Evolutionary conservation across 768 basidiomycete genomes (phyloP).

Genomic region (Mycena metata): DNA sequence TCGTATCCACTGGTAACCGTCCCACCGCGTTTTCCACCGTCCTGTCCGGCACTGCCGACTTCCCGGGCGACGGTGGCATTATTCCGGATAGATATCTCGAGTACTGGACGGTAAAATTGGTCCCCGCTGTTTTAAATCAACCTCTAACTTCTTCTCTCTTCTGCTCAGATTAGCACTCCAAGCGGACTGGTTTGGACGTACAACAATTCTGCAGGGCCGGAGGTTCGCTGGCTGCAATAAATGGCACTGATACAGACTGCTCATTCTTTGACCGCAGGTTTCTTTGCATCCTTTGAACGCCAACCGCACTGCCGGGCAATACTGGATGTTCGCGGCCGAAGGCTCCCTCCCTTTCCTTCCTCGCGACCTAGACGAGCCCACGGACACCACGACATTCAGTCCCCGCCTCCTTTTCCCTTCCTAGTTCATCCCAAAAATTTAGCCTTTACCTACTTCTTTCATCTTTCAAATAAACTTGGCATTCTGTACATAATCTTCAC

Average conservation of each 20-base stretch:
- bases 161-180: constrained; percentile 24
- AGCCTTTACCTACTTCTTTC: constrained; percentile 4
- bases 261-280: constrained; percentile 13
- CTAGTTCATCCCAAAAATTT: neutral
- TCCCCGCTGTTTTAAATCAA: neutral
- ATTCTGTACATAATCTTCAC: constrained; percentile 31
- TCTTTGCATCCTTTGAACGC: constrained; percentile 21
- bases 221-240: constrained; percentile 9
- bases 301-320: constrained; percentile 30
- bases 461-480: constrained; percentile 12
- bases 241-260: neutral
- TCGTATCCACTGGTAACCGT: constrained; percentile 24
- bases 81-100: constrained; percentile 34
- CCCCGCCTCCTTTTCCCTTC: constrained; percentile 24
- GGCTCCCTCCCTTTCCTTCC: constrained; percentile 30
- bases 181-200: constrained; percentile 33
- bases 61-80: constrained; percentile 25
- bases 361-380: constrained; percentile 20
- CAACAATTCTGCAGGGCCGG: constrained; percentile 24
- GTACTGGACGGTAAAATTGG: constrained; percentile 29
- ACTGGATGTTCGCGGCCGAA: constrained; percentile 35
- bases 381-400: constrained; percentile 11
- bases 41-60: constrained; percentile 33
- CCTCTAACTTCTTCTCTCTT: neutral
- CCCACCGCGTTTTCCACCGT: constrained; percentile 27